Conservation (phyloP, 2,329 filamentous ascomycete species). For the Coleophoma cylindrospora region DNA sequence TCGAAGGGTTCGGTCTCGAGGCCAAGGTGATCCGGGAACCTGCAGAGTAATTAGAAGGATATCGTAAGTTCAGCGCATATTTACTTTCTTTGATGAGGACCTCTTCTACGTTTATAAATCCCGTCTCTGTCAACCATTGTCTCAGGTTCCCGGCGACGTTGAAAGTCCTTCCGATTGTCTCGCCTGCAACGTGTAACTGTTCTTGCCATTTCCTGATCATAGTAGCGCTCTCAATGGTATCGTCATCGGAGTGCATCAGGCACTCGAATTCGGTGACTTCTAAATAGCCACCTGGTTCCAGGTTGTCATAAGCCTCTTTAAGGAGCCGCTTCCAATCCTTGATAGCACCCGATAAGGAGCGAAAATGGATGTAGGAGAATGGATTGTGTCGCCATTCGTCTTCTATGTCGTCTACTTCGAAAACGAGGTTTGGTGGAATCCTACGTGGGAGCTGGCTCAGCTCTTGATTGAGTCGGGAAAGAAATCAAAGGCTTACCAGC, state of each 20-base stretch:
- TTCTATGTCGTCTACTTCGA: conserved; percentile 27
- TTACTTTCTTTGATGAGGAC: conserved; percentile 6
- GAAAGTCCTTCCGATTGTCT: conserved; percentile 27
- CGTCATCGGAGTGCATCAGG: conserved; percentile 11
- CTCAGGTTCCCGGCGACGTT: conserved; percentile 10
- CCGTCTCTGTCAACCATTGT: conserved; percentile 26
- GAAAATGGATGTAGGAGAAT: conserved; percentile 30
- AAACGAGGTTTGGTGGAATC: conserved; percentile 21
- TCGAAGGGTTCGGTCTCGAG: conserved; percentile 29
- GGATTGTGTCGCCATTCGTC: conserved; percentile 22
- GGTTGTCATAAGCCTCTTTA: conserved; percentile 12
- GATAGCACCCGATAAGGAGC: conserved; percentile 30
- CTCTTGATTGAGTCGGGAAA: too few relatives aligned
- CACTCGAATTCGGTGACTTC: conserved; percentile 20
- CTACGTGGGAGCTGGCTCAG: conserved; percentile 1
- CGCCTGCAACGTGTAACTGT: conserved; percentile 20
- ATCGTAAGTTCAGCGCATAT: not conserved
- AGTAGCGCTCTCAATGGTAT: not conserved
- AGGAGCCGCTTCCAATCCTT: conserved; percentile 22
- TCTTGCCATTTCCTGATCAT: conserved; percentile 13
- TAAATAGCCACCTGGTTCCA: conserved; percentile 19
- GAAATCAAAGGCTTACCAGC: conserved; percentile 8
- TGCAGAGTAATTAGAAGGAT: not conserved
- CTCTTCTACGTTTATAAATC: conserved; percentile 27
- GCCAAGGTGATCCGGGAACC: conserved; percentile 27